These are phyloP conservation scores for Imleria badia DNA, from an alignment of 768 basidiomycete genomes.

Conservation along the genomic window DNA sequence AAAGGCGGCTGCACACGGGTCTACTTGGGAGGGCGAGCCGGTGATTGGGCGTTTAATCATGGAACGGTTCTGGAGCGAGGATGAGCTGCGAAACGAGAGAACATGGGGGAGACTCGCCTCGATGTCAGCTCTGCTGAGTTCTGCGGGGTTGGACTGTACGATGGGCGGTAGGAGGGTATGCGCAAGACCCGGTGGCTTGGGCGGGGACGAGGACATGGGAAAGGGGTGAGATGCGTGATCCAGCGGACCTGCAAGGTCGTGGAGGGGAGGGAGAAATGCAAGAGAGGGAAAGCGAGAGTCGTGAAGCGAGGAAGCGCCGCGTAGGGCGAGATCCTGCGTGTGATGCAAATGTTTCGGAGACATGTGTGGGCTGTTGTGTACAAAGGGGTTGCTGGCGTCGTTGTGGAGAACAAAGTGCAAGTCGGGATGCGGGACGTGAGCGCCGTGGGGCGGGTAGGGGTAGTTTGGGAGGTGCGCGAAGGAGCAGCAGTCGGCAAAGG, in stretches of 20 bases:
- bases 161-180: constrained; percentile 35
- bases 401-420: constrained; percentile 27
- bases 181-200: constrained; percentile 23
- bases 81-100: constrained; percentile 11
- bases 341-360: constrained; percentile 31
- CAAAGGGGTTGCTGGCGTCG: constrained; percentile 17
- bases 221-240: constrained; percentile 20
- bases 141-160: constrained; percentile 34
- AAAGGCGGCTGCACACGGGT: constrained; percentile 46
- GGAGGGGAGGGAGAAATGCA: constrained; percentile 24
- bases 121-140: constrained; percentile 22
- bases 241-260: constrained; percentile 24
- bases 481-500: constrained; percentile 26
- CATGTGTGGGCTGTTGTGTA: constrained; percentile 23
- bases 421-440: constrained; percentile 28
- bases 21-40: constrained; percentile 31
- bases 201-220: constrained; percentile 18
- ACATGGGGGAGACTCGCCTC: constrained; percentile 16
- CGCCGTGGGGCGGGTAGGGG: constrained; percentile 28
- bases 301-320: constrained; percentile 20
- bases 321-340: constrained; percentile 22
- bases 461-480: constrained; percentile 25
- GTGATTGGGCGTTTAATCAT: constrained; percentile 24
- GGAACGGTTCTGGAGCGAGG: constrained; percentile 25
- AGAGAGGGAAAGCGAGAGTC: constrained; percentile 31